phyloP scores from a whole-genome alignment of 306 rosid species.

The Prunus davidiana region DNA sequence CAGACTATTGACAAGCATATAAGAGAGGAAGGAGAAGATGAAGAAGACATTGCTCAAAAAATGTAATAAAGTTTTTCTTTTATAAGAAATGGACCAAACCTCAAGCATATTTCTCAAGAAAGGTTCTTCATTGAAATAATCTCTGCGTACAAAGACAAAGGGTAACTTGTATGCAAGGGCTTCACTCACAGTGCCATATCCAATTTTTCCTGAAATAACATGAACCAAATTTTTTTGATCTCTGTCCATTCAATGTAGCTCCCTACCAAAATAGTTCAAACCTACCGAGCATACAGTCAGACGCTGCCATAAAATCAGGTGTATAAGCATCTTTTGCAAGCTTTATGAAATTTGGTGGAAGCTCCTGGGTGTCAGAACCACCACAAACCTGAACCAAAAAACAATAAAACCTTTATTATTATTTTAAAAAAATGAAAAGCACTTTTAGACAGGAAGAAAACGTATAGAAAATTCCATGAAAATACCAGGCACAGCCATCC shows the following conservation, averaged over 20 bases:
- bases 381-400: conserved; percentile 77
- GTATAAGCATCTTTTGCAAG: conserved; percentile 84
- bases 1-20: conserved; percentile 21
- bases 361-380: conserved; percentile 68
- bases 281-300: conserved; percentile 98
- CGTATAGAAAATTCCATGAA: conserved; percentile 15
- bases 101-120: conserved; percentile 98
- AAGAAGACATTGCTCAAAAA: not conserved
- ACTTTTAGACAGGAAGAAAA: conserved; percentile 7
- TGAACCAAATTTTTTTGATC: conserved; percentile 8
- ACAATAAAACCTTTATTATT: not conserved
- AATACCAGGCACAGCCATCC: conserved; percentile 94
- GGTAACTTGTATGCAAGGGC: conserved; percentile 87
- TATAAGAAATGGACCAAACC: conserved; percentile 33
- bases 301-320: conserved; percentile 89
- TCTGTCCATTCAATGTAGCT: conserved; percentile 14
- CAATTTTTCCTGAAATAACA: conserved; percentile 79
- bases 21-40: not conserved
- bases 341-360: conserved; percentile 78
- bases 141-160: conserved; percentile 97
- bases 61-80: not conserved
- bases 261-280: conserved; percentile 12
- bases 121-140: conserved; percentile 97
- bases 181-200: conserved; percentile 94
- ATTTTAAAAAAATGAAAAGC: conserved; percentile 4